A percentile compares a stretch with the other conserved stretches of the same genome.
Evolutionary conservation across 306 rosid species (phyloP).

Genomic region (Lagenaria siceraria): DNA sequence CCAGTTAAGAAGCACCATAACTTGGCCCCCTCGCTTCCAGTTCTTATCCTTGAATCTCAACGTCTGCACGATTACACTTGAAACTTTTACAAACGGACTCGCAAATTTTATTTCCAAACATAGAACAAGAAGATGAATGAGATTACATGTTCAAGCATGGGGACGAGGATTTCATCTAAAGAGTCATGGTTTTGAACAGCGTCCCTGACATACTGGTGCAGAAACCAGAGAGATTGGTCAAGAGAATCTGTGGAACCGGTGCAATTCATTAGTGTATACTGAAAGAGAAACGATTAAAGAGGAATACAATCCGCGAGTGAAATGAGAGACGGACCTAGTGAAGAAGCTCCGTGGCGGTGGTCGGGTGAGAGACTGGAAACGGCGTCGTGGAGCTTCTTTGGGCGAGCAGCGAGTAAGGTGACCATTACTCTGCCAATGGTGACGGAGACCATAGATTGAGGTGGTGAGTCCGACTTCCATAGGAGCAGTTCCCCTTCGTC

Average conservation of each 20-base stretch:
- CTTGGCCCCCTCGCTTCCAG: constrained; percentile 52
- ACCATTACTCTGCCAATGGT: constrained; percentile 50
- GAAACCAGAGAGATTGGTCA: constrained; percentile 60
- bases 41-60: constrained; percentile 41
- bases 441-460: constrained; percentile 46
- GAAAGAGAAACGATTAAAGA: background rate
- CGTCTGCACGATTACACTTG: background rate
- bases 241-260: constrained; percentile 23
- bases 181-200: constrained; percentile 28
- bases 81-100: background rate
- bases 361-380: constrained; percentile 41
- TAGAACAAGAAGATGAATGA: background rate
- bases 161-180: constrained; percentile 45
- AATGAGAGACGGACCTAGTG: constrained; percentile 13
- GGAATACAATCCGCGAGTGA: background rate
- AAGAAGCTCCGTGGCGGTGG: constrained; percentile 6
- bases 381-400: constrained; percentile 61
- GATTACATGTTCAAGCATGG: constrained; percentile 57
- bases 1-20: constrained; percentile 62
- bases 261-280: background rate
- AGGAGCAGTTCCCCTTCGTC: constrained; percentile 19
- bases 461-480: constrained; percentile 29
- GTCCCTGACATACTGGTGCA: constrained; percentile 53
- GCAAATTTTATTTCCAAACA: background rate
- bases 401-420: constrained; percentile 48